Base-by-base conservation (phyloP, 352 stramenopile species). In the Globisporangium irregulare region DNA sequence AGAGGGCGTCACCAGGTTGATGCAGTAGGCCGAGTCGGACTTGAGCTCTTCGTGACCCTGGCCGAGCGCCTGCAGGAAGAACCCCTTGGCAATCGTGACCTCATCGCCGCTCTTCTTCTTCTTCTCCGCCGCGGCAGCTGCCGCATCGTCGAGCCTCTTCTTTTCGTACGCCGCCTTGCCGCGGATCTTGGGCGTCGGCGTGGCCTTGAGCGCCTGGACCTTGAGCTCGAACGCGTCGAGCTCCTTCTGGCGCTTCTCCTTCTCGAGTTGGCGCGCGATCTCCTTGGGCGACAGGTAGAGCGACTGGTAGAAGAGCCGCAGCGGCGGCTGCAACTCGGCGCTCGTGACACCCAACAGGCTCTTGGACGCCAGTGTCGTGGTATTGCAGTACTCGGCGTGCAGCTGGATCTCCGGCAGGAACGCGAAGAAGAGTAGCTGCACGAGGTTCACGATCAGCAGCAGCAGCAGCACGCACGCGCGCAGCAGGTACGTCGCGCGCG, bases 241-340 rank as follows among this genome's bases (percentile, higher is more conserved):
- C 43, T 92, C 81, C 8, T 62, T 60, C 34, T 73, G 57, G 53
- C 69, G 68, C 57, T 83, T 74, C 63, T 81, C 63, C 15, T 81
- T 73, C 56, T 84, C 82, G 59, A 84, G 73, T 14, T 84, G 76
- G 15, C 73, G 59, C 18, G 70, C 73, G 32, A 92, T 77, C 50
- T 91, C 84, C 5, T 74, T 62, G 4, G 86, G 84, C 4, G 84
- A 92, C 9, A 92, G 67, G 64, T 83, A 94, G 7, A 94, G 74
- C 71, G 84, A 94, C 65, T 90, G 82, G 65, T 92, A 94, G 51
- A 94, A 76, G 41, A 92, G 69, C 32, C 79, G 78, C 79, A 94
- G 80, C 36, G 86, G 86, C 59, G 83, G 73, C 56, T 64, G 29
- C 34, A 94, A 72, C 74, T 87, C 81, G 18, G 51, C 41, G 51